Evolutionary conservation across 2,329 filamentous ascomycete species (phyloP).

Genomic region (Didymella segeticola): DNA sequence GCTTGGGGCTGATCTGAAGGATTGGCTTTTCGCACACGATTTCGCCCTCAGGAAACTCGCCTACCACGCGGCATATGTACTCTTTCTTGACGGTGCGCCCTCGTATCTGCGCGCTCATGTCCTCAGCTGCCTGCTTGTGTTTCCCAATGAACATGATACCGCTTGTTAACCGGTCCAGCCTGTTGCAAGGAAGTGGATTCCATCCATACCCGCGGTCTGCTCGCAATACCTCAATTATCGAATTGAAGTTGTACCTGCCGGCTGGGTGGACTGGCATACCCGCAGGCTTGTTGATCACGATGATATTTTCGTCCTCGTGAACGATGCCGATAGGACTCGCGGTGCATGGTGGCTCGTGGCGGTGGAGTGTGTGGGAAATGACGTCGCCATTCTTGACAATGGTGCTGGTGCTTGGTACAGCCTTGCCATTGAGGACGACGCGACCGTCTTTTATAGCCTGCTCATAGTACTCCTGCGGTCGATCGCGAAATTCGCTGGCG

Average conservation of each 20-base stretch:
- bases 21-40: constrained; percentile 94
- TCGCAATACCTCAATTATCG: constrained; percentile 90
- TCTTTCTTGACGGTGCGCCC: constrained; percentile 89
- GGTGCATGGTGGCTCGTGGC: constrained; percentile 93
- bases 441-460: constrained; percentile 79
- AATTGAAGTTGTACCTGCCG: constrained; percentile 95
- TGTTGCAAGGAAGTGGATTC: constrained; percentile 79
- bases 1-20: constrained; percentile 89
- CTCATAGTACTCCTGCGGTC: constrained; percentile 82
- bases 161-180: constrained; percentile 91
- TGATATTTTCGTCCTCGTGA: constrained; percentile 89
- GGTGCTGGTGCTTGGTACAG: constrained; percentile 68
- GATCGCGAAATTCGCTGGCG: constrained; percentile 87
- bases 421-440: constrained; percentile 80
- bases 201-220: constrained; percentile 69
- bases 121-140: constrained; percentile 77
- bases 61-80: constrained; percentile 89
- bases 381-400: constrained; percentile 87
- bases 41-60: constrained; percentile 89
- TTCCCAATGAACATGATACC: constrained; percentile 99
- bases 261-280: constrained; percentile 95
- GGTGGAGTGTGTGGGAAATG: constrained; percentile 90
- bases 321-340: constrained; percentile 80
- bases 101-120: constrained; percentile 77
- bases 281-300: constrained; percentile 96